Evolutionary conservation across 768 basidiomycete genomes (phyloP), one percentile per base, ranked within the genome.

Genomic region (Mycena sanguinolenta): DNA sequence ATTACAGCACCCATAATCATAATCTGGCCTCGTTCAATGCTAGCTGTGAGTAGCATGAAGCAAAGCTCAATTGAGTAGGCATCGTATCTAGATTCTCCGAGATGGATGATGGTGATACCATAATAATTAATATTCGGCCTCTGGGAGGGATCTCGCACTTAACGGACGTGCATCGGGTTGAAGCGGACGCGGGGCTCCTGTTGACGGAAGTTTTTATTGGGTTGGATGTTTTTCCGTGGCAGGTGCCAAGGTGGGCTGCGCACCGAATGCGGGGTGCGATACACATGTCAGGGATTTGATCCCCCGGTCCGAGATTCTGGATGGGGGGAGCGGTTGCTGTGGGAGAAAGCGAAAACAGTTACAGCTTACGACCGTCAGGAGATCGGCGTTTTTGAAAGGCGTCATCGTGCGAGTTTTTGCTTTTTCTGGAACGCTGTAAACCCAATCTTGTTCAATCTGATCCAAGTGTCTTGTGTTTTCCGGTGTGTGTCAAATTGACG

Each of bases 201-300:
- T 58, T 10, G 3, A 58, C 55, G 55, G 36, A 38, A 10, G 55
- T 58, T 58, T 58, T 50, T 27, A 19, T 21, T 30, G 30, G 13
- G 4, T 21, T 30, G 30, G 13, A 17, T 58, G 54, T 36, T 34
- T 5, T 39, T 50, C 13, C 25, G 49, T 44, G 52, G 59, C 53
- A 55, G 13, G 27, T 63, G 44, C 67, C 67, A 63, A 50, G 61
- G 14, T 14, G 27, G 44, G 61, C 19, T 63, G 67, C 55, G 53
- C 34, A 38, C 52, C 53, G 39, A 61, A 67, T 67, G 38, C 53
- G 66, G 66, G 66, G 54, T 69, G 61, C 42, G 44, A 63, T 52
- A 69, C 67, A n/a, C 67, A 69, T 63, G 67, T 63, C 67, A 69
- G 54, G 0, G 2, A n/a, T n/a, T n/a, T n/a, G n/a, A n/a, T n/a